Evolutionary conservation across 2,329 filamentous ascomycete genomes (phyloP), one percentile per base, ranked within the genome.

Genomic region (Rhinocladiella mackenziei): DNA sequence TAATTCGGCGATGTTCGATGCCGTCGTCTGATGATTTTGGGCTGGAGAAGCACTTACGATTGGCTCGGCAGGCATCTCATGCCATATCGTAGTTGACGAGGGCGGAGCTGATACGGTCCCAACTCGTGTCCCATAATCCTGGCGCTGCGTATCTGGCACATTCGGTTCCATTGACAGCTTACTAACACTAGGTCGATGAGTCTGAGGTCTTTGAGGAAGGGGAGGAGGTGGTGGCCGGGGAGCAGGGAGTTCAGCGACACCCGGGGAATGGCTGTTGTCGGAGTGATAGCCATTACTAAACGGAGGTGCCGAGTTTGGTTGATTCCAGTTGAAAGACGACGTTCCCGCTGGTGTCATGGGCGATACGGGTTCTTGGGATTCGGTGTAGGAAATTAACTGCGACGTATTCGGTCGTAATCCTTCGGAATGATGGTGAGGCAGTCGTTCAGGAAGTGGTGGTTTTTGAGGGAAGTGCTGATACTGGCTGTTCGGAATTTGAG

Each of bases 21-120:
- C n/a, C n/a, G n/a, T n/a, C n/a, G n/a, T n/a, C n/a, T n/a, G n/a
- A n/a, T n/a, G n/a, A n/a, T n/a, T n/a, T n/a, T n/a, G n/a, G n/a
- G n/a, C n/a, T n/a, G n/a, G n/a, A n/a, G n/a, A n/a, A n/a, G 23
- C 11, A 26, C 11, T 26, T 26, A 7, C 13, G 9, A 31, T 8
- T 4, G 30, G 20, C 20, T 34, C 36, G n/a, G 41, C 46, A 15
- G 37, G 26, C 41, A 45, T 40, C 32, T 48, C 45, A 39, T 48
- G 19, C 11, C 40, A 48, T n/a, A 26, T 30, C 5, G 15, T 19
- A 5, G 22, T 30, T 11, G 19, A 4, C 1, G 26, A 22, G 6
- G 8, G 7, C 3, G 19, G 44, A 20, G 6, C 33, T 5, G 26
- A 26, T 8, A 29, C 32, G 14, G 5, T 25, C 3, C 38, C n/a